Base-by-base conservation (phyloP, 306 rosid genomes). In the Vachellia pachyceras region DNA sequence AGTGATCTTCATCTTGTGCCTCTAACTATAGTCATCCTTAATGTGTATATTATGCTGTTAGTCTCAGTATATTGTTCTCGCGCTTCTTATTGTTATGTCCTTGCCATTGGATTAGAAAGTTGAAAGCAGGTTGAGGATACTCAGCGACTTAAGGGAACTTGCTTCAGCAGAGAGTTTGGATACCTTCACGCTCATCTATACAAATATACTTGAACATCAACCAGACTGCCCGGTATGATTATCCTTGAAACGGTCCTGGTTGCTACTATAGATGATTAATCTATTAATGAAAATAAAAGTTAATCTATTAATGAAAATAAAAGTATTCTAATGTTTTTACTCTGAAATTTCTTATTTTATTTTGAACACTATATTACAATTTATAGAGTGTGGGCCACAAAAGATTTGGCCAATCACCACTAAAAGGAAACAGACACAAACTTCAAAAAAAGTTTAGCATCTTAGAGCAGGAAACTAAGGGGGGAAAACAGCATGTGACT, bases 151-250 rank as follows among this genome's bases (percentile, higher is more conserved):
- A 82, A 91, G 96, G 86, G 98, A 93, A 80, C 99, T 95, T 84
- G 99, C 98, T 73, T 93, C 99, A 45, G 98, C 99, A 15, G 97
- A 93, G 90, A 93, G 98, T 88, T 83, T 91, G 83, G 99, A 95
- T 87, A 82, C 90, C 46, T 93, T 95, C 80, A 91, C 97, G 1
- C 96, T 95, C 77, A 90, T 93, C 70, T 93, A 93, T 86, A 90
- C 97, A 76, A 95, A 93, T 86, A 93, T 95, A 76, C 98, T 95
- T 14, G 97, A 95, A 80, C 99, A 95, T 82, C 99, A 93, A 77
- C 99, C 98, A 8, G 99, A 95, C 79, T 95, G 99, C 87, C 98
- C 98, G 96, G 99, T 95, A 91, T 70, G 55, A 84, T 78, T 80
- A n/a, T 79, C 47, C 55, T 37, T 60, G 9, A 74, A 66, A 72